Base-by-base conservation (phyloP, 805 yeast genomes). In the Nakazawaea ishiwadae region DNA sequence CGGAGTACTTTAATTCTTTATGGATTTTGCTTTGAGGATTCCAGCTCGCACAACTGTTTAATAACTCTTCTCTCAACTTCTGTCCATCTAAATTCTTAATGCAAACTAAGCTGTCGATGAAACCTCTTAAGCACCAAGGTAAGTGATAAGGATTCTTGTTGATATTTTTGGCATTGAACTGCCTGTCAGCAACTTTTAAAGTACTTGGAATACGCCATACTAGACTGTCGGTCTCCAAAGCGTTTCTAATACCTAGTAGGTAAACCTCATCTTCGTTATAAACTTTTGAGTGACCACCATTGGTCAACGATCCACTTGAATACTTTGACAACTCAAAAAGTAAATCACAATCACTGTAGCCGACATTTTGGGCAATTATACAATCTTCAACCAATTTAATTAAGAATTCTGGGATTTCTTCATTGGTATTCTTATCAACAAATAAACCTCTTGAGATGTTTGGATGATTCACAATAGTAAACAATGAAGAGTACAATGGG, bases 61-160 rank as follows among this genome's bases (percentile, higher is more conserved):
- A 72, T 53, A 51, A 56, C 55, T 49, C 61, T 34, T 40, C 55
- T 40, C 48, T 52, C 42, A 88, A 60, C 33, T 68, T 66, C 16
- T 65, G 55, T 10, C 84, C 72, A 37, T 84, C 84, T 17, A 75
- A 69, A 32, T 74, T 56, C 32, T 60, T 61, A 40, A 66, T 40
- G 59, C 39, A 71, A 69, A 44, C 56, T 57, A 49, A 70, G 40
- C 81, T 95, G 45, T 78, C 80, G n/a, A 89, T 54, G 41, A 91
- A 68, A 0, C 96, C 96, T 35, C 96, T 66, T 62, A 91, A 70
- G 49, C 95, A 84, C 96, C 97, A 91, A 0, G 99, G 99, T 34
- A 91, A 62, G 46, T 86, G 81, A 52, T 79, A 91, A 0, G 95
- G 95, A 56, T 91, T 91, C 28, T 76, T 68, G 8, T 83, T 84